These are phyloP conservation scores for Apiotrichum domesticum DNA, from an alignment of 1,284 basidiomycete genomes.

Conservation along the genomic window DNA sequence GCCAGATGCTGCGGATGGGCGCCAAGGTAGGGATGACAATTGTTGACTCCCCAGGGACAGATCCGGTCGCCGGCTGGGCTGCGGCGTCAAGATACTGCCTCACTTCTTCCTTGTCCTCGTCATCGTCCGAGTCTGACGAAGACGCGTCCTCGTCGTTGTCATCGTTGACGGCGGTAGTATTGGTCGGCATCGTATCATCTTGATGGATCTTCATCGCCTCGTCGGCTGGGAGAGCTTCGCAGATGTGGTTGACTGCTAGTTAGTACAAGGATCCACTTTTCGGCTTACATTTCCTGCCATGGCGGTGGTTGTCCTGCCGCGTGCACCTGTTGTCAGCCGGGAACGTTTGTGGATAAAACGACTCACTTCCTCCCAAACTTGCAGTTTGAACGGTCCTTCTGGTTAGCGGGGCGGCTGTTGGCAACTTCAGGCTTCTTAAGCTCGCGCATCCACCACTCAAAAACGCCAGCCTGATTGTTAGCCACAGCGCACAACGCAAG, in stretches of 20 bases:
- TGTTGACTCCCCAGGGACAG: not conserved
- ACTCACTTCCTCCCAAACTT: conserved; percentile 20
- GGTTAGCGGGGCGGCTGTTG: conserved; percentile 3
- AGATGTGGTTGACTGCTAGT: conserved; percentile 21
- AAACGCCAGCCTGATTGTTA: conserved; percentile 16
- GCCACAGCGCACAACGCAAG: not conserved
- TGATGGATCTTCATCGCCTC: conserved; percentile 15
- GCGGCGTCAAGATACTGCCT: not conserved
- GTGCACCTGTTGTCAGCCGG: not conserved
- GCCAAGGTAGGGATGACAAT: not conserved
- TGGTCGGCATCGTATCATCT: conserved; percentile 13
- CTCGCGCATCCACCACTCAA: conserved; percentile 26
- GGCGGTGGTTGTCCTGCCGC: conserved; percentile 13
- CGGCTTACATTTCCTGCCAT: conserved; percentile 20
- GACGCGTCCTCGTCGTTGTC: not conserved
- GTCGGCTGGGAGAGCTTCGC: conserved; percentile 12
- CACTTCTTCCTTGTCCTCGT: conserved; percentile 3
- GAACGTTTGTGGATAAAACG: not conserved
- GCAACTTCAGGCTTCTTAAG: conserved; percentile 17
- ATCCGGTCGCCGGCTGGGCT: conserved; percentile 6
- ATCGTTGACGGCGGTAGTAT: not conserved
- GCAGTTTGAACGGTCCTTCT: conserved; percentile 18
- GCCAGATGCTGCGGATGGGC: not conserved
- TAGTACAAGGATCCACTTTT: no score
- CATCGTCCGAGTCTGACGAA: conserved; percentile 1